Base-by-base conservation (phyloP, 2,329 filamentous ascomycete species). In the Geosmithia morbida region DNA sequence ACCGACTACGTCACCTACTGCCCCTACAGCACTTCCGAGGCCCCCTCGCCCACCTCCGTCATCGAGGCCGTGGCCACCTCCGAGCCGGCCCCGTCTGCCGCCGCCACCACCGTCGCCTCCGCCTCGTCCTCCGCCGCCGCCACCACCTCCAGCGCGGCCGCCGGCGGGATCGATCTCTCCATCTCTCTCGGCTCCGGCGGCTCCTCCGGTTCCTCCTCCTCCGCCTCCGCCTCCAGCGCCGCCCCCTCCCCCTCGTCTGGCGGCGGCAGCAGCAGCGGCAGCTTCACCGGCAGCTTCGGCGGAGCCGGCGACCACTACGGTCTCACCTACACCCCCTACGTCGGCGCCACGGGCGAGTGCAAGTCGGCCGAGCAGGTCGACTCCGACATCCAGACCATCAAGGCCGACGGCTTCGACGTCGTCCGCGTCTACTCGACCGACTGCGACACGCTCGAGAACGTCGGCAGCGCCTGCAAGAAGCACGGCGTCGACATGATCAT, bases 381-480 rank as follows among this genome's bases (percentile, higher is more conserved):
- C 51, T 48, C 56, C 20, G 83, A 89, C 54, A 72, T 90, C 54
- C 61, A 65, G 40, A 55, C 64, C 50, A 83, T 90, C 60, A 75
- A 79, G 58, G 45, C 56, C 47, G 75, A 77, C 53, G 85, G 84
- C 50, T 87, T 89, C 76, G 66, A 66, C 53, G 70, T 75, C 45
- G 64, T 90, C 62, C 89, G 90, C 64, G 72, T 92, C 61, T 97
- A 97, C 79, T 87, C 83, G 53, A 89, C 88, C 55, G 89, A 96
- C 76, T 97, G 90, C 75, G 73, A 77, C 66, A 83, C 83, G 48
- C 83, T 94, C 51, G 67, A 80, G 61, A 81, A 77, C 65, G 81
- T 96, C 49, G 86, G 86, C 53, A 65, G 68, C 42, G 85, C 86
- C 50, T 81, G 75, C 67, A 65, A 75, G 58, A 64, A 75, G 56